Base-by-base conservation (phyloP, 2,329 filamentous ascomycete genomes). In the Fusarium marasasianum region DNA sequence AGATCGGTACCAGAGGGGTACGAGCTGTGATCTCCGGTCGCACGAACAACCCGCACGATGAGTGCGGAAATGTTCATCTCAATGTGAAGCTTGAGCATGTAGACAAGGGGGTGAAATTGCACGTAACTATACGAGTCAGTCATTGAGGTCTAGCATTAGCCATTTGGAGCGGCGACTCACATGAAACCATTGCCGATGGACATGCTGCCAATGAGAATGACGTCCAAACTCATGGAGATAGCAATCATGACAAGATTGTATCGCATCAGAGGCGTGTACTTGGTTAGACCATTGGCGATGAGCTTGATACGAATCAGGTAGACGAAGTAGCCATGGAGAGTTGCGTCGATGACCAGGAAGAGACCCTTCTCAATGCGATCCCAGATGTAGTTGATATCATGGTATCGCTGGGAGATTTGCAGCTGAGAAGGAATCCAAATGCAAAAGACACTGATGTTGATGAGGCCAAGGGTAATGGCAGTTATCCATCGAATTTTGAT, bases 241-340 rank as follows among this genome's bases (percentile, higher is more conserved):
- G 35, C 61, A 31, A 80, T 75, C 73, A 80, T 78, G 15, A 41
- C 29, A 11, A 80, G 33, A 18, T 80, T 80, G 57, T 79, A 79
- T 26, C 79, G 79, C 33, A 86, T 82, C 22, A 88, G 80, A n/a
- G 81, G 78, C 63, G 82, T 82, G 71, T 87, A 88, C 72, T 88
- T 87, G 9, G 82, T 82, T 3, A 88, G 80, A 10, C 86, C 86
- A 43, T 86, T 83, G 40, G 81, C 53, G 26, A 75, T 73, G 20
- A 71, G 40, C 60, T 74, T 87, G 61, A 87, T 86, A 66, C 86
- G 85, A 74, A 86, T 83, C 3, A 87, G 78, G n/a, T 85, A 80
- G 24, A 76, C 63, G 13, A 69, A 74, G 60, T 79, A 77, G 5
- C 74, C 59, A 69, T 87, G 84, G 14, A 86, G 79, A 9, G 58